phyloP scores from a whole-genome alignment of 176 grass and related monocot species.

The Paspalum notatum region DNA sequence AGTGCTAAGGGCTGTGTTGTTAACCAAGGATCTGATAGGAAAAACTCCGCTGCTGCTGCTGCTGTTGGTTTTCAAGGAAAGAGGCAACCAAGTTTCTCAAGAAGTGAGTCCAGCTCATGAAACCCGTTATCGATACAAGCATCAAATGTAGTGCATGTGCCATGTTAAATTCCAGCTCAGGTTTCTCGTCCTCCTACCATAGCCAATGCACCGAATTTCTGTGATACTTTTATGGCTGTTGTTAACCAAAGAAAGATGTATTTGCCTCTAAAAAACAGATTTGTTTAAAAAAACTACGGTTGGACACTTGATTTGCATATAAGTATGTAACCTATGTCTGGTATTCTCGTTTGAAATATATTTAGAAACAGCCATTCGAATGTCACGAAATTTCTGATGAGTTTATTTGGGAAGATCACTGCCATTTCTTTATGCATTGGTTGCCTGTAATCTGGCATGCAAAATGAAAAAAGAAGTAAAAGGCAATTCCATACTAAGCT shows the following conservation, averaged over 20 bases:
- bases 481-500: constrained; percentile 3
- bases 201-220: constrained; percentile 44
- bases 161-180: constrained; percentile 54
- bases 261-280: constrained; percentile 17
- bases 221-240: not conserved
- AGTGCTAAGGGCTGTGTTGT: constrained; percentile 58
- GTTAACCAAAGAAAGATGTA: constrained; percentile 5
- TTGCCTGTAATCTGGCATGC: constrained; percentile 9
- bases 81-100: constrained; percentile 60
- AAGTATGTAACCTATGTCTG: not conserved
- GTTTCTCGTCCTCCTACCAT: constrained; percentile 45
- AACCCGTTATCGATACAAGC: constrained; percentile 58
- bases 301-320: constrained; percentile 25
- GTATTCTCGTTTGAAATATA: constrained; percentile 2
- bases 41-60: constrained; percentile 49
- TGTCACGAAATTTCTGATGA: constrained; percentile 19
- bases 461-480: constrained; percentile 24
- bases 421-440: not conserved
- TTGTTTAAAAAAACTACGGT: constrained; percentile 1
- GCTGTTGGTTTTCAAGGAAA: constrained; percentile 66
- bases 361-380: constrained; percentile 27
- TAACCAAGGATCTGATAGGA: constrained; percentile 56
- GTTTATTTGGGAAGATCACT: not conserved
- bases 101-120: constrained; percentile 53
- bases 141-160: constrained; percentile 41